Conservation (phyloP, 306 rosid species). For the Pueraria montana region DNA sequence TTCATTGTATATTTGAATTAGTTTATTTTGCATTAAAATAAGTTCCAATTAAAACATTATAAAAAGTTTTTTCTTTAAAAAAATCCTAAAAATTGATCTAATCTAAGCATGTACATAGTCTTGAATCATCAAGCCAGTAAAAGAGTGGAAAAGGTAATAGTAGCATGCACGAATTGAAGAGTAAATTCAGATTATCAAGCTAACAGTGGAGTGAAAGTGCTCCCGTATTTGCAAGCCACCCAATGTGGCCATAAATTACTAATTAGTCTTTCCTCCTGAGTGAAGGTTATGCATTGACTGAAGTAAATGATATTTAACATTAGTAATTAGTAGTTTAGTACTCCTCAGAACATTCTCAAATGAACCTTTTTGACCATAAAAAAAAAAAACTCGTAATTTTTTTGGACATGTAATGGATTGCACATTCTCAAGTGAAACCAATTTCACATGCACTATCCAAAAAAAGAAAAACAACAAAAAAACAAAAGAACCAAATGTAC, state of each 20-base stretch:
- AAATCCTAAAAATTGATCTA: neutral
- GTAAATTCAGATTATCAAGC: neutral
- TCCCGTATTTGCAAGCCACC: conserved; percentile 12
- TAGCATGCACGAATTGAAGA: conserved; percentile 13
- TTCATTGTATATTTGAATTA: neutral
- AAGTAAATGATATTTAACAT: conserved; percentile 45
- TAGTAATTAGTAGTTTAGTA: neutral
- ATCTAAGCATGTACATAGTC: neutral
- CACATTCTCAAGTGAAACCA: conserved; percentile 7
- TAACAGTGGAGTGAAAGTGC: neutral
- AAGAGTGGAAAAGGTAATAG: neutral
- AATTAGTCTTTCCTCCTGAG: neutral
- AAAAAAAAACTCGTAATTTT: neutral
- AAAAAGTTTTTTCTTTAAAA: neutral
- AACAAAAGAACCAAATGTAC: neutral
- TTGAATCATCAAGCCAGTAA: neutral
- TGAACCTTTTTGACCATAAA: neutral
- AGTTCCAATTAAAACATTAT: neutral
- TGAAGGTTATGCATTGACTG: conserved; percentile 41
- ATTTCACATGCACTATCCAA: neutral
- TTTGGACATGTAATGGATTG: neutral
- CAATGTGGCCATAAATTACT: neutral
- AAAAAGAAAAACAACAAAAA: no score
- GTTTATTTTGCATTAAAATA: neutral
- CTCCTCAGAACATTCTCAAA: conserved; percentile 12